Base-by-base conservation (phyloP, 768 basidiomycete genomes). In the Scleroderma bovista region DNA sequence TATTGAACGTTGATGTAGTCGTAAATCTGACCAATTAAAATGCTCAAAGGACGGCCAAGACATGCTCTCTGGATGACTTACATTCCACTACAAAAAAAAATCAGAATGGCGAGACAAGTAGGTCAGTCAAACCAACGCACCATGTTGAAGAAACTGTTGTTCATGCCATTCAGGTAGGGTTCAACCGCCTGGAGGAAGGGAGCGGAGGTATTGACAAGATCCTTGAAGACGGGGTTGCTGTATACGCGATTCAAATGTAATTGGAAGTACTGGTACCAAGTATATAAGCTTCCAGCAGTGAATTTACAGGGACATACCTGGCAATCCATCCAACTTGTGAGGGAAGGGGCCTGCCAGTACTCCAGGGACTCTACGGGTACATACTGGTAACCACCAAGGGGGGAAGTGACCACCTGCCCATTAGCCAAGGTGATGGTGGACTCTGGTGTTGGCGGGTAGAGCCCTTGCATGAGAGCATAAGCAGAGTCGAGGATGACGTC, bases 331-430 rank as follows among this genome's bases (percentile, higher is more conserved):
- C 86, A 92, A 54, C 83, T 83, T 67, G 92, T 89, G 49, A 92
- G 72, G 31, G 84, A 84, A 54, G 88, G 80, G 58, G 45, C 53
- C 47, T 66, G 57, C 57, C 43, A 74, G 75, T 20, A 84, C 66
- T 90, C 88, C 37, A 93, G 81, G 23, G 66, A 66, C 31, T 64
- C 55, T 13, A 66, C 65, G 37, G 89, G 87, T 40, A 93, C 75
- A 59, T 93, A 93, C 69, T 91, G 88, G 63, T 92, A 93, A 1
- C 88, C 88, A 17, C 81, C 80, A 17, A 93, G 75, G 19, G 92
- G 89, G 0, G 84, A 79, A 13, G 78, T 70, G 49, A 92, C 72
- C n/a, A 63, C 75, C 23, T 82, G 77, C 50, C 83, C 87, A 55
- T 90, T 83, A 3, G 87, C 90, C n/a, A 94, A 80, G 12, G 73